These are phyloP conservation scores for Backusella westeae DNA, from an alignment of 192 early-diverging fungal genomes.

Conservation along the genomic window DNA sequence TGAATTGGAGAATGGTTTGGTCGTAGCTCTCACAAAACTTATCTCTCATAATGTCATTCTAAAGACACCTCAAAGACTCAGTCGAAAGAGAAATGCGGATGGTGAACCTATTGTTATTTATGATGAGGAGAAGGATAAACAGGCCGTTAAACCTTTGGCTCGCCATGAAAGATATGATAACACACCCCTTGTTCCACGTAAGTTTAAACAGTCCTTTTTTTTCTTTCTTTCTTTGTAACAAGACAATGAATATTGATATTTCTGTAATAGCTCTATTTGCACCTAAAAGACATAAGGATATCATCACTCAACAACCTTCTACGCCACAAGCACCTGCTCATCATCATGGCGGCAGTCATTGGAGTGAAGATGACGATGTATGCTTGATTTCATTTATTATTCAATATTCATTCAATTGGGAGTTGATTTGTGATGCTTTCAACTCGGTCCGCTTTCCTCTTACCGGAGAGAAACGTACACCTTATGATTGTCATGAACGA, in stretches of 20 bases:
- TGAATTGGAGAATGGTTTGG: slow-evolving; percentile 50
- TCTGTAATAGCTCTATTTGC: slow-evolving; percentile 34
- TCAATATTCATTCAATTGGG: slow-evolving; percentile 67
- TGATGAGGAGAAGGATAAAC: slow-evolving; percentile 16
- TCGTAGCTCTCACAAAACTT: slow-evolving; percentile 50
- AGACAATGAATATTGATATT: background rate
- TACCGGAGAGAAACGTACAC: slow-evolving; percentile 48
- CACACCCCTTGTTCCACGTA: slow-evolving; percentile 29
- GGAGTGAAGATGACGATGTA: slow-evolving; percentile 57
- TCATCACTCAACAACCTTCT: slow-evolving; percentile 42
- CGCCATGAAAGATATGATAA: slow-evolving; percentile 44
- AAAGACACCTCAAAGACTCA: slow-evolving; percentile 7
- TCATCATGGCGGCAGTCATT: slow-evolving; percentile 32
- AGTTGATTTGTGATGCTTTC: slow-evolving; percentile 58
- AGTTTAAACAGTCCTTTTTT: slow-evolving; percentile 15
- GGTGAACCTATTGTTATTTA: slow-evolving; percentile 33
- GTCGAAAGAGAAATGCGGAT: slow-evolving; percentile 33
- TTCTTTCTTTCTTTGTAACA: background rate
- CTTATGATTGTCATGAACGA: slow-evolving; percentile 67
- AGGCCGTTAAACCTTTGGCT: slow-evolving; percentile 24
- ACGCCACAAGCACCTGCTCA: slow-evolving; percentile 35
- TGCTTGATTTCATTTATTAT: slow-evolving; percentile 51
- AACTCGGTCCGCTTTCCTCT: slow-evolving; percentile 48
- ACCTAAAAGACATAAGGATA: slow-evolving; percentile 43
- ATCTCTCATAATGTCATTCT: slow-evolving; percentile 17